Evolutionary conservation across 208 protist genomes (phyloP), one percentile per base, ranked within the genome.

Genomic region (Balamuthia mandrillaris): DNA sequence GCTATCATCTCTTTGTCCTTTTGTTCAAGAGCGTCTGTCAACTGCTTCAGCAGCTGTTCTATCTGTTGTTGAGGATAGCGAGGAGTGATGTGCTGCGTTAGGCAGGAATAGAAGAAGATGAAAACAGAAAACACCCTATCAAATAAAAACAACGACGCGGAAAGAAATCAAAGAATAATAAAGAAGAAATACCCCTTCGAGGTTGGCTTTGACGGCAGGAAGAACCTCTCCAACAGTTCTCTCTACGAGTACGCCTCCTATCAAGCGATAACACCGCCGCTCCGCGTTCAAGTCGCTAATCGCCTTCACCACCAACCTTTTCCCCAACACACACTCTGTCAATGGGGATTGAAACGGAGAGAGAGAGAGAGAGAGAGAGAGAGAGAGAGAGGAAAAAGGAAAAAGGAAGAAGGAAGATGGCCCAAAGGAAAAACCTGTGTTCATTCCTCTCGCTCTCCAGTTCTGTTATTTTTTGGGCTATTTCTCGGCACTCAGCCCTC

Each of bases 171-270:
- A 9, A 35, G 12, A 29, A 9, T 10, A 35, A 3, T 18, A 42
- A 51, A 1, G 24, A 27, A 2, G 31, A 54, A 33, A 41, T 77
- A 77, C 66, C 16, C 66, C 66, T 35, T 77, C 66, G 12, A 77
- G 66, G 86, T 96, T 97, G 65, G 94, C 88, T 91, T 96, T 90
- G n/a, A 98, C 92, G 61, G 96, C 95, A 14, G 96, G 97, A 35
- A 98, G 87, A 37, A 97, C 94, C 75, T 98, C 96, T 16, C 91
- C 96, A 0, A 97, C 96, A 7, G 94, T 98, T 81, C 95, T 93
- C 89, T 98, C 96, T 49, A 97, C 93, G 12, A 98, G 92, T 35
- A 97, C 96, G 39, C 94, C 95, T 44, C 96, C 97, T 16, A 98
- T 92, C 39, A 98, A 89, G 37, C 96, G 95, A 86, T 96, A 97